These are phyloP conservation scores for Gracilariopsis chorda DNA, from an alignment of 23 red algal genomes.

Conservation along the genomic window DNA sequence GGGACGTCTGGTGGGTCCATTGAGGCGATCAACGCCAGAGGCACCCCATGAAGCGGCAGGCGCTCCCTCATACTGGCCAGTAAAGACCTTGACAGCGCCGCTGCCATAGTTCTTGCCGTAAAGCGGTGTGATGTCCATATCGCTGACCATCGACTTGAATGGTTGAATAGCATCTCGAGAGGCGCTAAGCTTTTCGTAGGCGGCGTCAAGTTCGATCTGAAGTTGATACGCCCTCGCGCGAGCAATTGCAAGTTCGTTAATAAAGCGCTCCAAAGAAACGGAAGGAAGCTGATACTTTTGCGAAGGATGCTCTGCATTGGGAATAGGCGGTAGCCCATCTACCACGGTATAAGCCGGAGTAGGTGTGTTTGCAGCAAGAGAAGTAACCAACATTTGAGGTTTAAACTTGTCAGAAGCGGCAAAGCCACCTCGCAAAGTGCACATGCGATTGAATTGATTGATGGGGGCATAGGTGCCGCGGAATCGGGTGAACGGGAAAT, in stretches of 20 bases:
- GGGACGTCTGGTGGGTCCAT: slow-evolving; percentile 43
- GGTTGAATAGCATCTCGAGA: slow-evolving; percentile 19
- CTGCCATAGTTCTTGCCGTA: slow-evolving; percentile 67
- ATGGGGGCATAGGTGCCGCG: slow-evolving; percentile 78
- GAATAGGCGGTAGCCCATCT: slow-evolving; percentile 69
- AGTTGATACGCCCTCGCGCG: slow-evolving; percentile 47
- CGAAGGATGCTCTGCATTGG: slow-evolving; percentile 62
- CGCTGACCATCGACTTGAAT: slow-evolving; percentile 54
- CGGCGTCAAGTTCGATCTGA: slow-evolving; percentile 47
- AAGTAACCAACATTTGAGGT: slow-evolving; percentile 28
- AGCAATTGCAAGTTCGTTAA: slow-evolving; percentile 54
- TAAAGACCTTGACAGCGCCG: slow-evolving; percentile 34
- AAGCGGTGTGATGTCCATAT: slow-evolving; percentile 65
- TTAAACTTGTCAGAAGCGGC: slow-evolving; percentile 60
- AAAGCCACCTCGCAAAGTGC: slow-evolving; percentile 61
- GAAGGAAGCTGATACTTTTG: slow-evolving; percentile 55
- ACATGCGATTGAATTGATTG: slow-evolving; percentile 69
- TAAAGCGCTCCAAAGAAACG: slow-evolving; percentile 44
- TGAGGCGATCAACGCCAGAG: slow-evolving; percentile 38
- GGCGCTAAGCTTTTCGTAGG: slow-evolving; percentile 33
- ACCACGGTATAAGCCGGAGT: slow-evolving; percentile 19
- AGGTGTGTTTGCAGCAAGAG: slow-evolving; percentile 47
- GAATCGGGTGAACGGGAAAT: slow-evolving; percentile 73
- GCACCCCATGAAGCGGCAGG: slow-evolving; percentile 19
- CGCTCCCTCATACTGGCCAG: slow-evolving; percentile 55